Evolutionary conservation across 192 early-diverging fungal species (phyloP), one percentile per base, ranked within the genome.

Genomic region (Backusella liffmaniae): DNA sequence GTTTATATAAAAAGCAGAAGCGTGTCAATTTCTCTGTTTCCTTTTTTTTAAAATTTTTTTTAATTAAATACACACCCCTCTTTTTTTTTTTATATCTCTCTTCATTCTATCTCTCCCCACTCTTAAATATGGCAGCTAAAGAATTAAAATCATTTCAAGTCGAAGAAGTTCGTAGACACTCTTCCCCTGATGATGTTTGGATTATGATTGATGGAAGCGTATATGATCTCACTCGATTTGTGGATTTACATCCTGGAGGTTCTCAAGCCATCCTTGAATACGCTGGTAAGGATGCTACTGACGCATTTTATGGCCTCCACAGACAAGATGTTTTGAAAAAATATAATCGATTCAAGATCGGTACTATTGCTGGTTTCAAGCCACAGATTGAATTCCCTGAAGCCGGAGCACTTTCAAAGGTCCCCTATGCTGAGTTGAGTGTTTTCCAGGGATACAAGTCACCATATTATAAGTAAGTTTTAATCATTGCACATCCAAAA

Each of bases 381-480:
- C 49, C 67, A n/a, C 49, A 51, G 35, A 79, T 80, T 26, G 32
- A 30, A 67, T 77, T 73, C 72, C 81, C 34, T 72, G 86, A 74
- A 66, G 90, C 91, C 78, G 94, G 94, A 51, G 92, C 92, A 21
- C 78, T 90, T 56, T 76, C 74, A 66, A 74, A 73, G 73, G 82
- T 96, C 44, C 94, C 94, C 6, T 92, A 87, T 79, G 93, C 90
- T 41, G 94, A 95, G 78, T 86, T 93, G 46, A 90, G 88, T 77
- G 94, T 89, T 88, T 83, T 74, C 74, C 42, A 44, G 56, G 77
- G 77, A 34, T 74, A 68, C 72, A 83, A 76, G 51, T 76, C 74
- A 16, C 70, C 81, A 49, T 83, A 82, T 73, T 79, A 59, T 49
- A 79, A 59, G 83, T 83, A 74, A 66, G 72, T n/a, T 32, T 44